Percentiles rank a stretch among this genome's conserved stretches.
phyloP scores from a whole-genome alignment of 768 basidiomycete genomes.

The Neoboletus subvelutipes region DNA sequence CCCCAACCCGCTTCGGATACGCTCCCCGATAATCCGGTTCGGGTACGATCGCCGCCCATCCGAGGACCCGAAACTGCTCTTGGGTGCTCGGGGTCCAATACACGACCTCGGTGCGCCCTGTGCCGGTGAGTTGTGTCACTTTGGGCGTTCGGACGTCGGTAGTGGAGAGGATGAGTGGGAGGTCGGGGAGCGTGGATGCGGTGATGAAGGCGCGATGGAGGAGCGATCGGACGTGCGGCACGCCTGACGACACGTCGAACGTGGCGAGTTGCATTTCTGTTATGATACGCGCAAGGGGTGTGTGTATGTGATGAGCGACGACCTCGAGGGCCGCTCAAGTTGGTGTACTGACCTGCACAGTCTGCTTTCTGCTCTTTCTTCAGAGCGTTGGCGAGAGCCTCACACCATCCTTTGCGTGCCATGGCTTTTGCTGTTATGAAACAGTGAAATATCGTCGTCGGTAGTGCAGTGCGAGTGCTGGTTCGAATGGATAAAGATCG shows the following conservation, averaged over 20 bases:
- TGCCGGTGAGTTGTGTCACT: conserved; percentile 51
- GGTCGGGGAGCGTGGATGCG: conserved; percentile 38
- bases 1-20: conserved; percentile 26
- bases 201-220: conserved; percentile 61
- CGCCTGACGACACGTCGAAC: conserved; percentile 19
- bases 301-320: background rate
- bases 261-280: conserved; percentile 57
- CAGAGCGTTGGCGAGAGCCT: conserved; percentile 43
- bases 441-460: background rate
- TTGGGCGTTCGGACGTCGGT: conserved; percentile 78
- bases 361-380: conserved; percentile 26
- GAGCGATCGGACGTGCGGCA: conserved; percentile 64
- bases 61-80: conserved; percentile 75
- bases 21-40: conserved; percentile 37
- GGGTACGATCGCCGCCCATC: conserved; percentile 56
- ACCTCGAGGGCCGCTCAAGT: background rate
- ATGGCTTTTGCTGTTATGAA: background rate
- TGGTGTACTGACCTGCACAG: conserved; percentile 32
- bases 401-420: conserved; percentile 44
- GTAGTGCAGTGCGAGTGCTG: background rate
- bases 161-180: conserved; percentile 63
- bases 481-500: background rate
- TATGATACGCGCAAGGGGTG: background rate
- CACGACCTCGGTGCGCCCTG: conserved; percentile 51
- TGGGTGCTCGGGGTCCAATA: conserved; percentile 72